A percentile compares a stretch with the other conserved stretches of the same genome.
Evolutionary conservation across 2,329 filamentous ascomycete species (phyloP).

Genomic region (Aspergillus clavatus): DNA sequence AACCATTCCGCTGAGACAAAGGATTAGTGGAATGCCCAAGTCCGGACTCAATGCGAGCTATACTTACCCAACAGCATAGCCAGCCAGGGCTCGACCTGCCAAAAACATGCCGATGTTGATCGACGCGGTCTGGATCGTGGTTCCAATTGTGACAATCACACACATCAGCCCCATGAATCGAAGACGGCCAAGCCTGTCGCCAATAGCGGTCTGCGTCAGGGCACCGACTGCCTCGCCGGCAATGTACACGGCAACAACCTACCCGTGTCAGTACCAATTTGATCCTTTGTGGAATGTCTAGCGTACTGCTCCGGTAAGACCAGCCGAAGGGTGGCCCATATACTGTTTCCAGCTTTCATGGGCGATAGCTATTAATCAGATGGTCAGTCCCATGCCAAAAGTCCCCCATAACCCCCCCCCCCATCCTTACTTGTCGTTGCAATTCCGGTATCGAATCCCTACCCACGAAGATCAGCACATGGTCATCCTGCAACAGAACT

Average conservation of each 20-base stretch:
- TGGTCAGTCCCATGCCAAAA: slow-evolving; percentile 6
- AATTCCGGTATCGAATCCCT: slow-evolving; percentile 59
- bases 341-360: slow-evolving; percentile 58
- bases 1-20: slow-evolving; percentile 40
- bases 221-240: slow-evolving; percentile 56
- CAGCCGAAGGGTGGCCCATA: slow-evolving; percentile 53
- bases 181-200: slow-evolving; percentile 50
- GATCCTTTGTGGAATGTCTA: neutral
- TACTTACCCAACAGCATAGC: slow-evolving; percentile 44
- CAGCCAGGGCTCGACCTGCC: slow-evolving; percentile 46
- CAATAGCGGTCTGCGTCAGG: slow-evolving; percentile 50
- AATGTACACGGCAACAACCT: slow-evolving; percentile 56
- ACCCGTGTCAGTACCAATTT: slow-evolving; percentile 2
- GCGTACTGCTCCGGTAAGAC: slow-evolving; percentile 50
- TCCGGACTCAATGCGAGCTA: neutral
- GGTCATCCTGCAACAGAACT: neutral
- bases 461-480: slow-evolving; percentile 9
- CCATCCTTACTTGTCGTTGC: slow-evolving; percentile 50
- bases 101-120: slow-evolving; percentile 54
- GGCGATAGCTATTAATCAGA: slow-evolving; percentile 46
- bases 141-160: slow-evolving; percentile 52
- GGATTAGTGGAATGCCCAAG: neutral
- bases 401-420: neutral
- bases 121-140: slow-evolving; percentile 50
- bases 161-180: slow-evolving; percentile 54